These are phyloP conservation scores for Vitrella brassicaformis DNA, from an alignment of 73 alveolate species.

Conservation along the genomic window DNA sequence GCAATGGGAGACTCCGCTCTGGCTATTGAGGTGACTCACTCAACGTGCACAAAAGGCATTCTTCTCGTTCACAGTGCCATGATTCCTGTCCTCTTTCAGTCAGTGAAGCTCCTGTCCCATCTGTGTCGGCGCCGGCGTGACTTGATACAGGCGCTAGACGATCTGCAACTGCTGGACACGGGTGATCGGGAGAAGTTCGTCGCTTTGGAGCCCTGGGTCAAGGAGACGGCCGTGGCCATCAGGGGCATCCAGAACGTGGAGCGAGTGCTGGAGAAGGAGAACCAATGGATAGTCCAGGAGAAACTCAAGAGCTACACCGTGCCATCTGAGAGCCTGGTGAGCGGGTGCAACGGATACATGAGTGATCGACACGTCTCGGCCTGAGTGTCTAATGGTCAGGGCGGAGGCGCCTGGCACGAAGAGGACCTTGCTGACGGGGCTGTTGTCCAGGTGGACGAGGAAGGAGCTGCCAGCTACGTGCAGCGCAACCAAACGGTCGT, in stretches of 20 bases:
- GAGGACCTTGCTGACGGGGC: too few species aligned
- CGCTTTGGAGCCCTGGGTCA: constrained; percentile 27
- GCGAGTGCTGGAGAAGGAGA: constrained; percentile 4
- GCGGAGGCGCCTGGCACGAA: too few species aligned
- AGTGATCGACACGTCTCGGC: too few species aligned
- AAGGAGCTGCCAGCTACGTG: too few species aligned
- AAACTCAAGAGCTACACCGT: constrained; percentile 9
- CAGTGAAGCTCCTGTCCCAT: constrained; percentile 18
- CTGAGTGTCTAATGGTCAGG: too few species aligned
- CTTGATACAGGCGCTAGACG: constrained; percentile 6
- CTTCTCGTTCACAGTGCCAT: too few species aligned
- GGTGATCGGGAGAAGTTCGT: constrained; percentile 21
- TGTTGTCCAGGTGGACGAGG: too few species aligned
- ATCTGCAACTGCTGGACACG: constrained; percentile 15
- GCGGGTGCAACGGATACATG: too few species aligned
- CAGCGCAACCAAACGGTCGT: too few species aligned
- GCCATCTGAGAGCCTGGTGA: constrained; percentile 12
- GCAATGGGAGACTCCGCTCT: constrained; percentile 24
- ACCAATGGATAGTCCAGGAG: constrained; percentile 4
- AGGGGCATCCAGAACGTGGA: constrained; percentile 10
- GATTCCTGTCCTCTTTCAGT: too few species aligned
- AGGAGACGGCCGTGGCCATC: constrained; percentile 12
- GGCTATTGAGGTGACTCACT: too few species aligned
- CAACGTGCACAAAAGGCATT: too few species aligned
- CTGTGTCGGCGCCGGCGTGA: constrained; percentile 25